Percentiles rank a stretch among this genome's conserved stretches.
Conservation (phyloP, 805 yeast species). For the Dipodascopsis tothii region DNA sequence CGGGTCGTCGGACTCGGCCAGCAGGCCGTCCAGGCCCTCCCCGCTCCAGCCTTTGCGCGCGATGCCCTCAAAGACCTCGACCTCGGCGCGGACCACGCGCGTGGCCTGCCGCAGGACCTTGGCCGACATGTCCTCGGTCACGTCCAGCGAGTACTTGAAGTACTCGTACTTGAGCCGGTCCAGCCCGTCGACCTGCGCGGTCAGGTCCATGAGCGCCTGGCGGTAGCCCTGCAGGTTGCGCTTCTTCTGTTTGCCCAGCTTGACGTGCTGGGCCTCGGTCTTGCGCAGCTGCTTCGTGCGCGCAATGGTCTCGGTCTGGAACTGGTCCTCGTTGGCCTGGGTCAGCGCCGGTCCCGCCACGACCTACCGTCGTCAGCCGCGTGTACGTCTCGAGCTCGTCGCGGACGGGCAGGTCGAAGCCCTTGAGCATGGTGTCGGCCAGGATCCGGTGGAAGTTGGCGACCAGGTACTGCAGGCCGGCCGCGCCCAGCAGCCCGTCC, state of each 20-base stretch:
- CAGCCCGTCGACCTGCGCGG: slow-evolving; percentile 69
- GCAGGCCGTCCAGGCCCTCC: slow-evolving; percentile 69
- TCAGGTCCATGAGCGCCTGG: slow-evolving; percentile 56
- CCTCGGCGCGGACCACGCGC: slow-evolving; percentile 65
- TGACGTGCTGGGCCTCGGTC: slow-evolving; percentile 55
- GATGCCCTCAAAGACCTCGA: slow-evolving; percentile 70
- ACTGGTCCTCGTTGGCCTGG: slow-evolving; percentile 43
- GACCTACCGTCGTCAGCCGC: slow-evolving; percentile 22
- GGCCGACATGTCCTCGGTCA: slow-evolving; percentile 56
- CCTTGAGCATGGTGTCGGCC: slow-evolving; percentile 47
- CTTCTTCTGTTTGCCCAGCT: slow-evolving; percentile 50
- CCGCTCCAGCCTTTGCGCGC: slow-evolving; percentile 84
- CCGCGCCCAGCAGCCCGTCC: slow-evolving; percentile 61
- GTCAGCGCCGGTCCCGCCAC: slow-evolving; percentile 22
- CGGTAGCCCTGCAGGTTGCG: slow-evolving; percentile 65
- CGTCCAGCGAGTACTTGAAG: slow-evolving; percentile 53
- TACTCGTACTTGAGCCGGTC: slow-evolving; percentile 69
- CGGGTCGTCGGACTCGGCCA: slow-evolving; percentile 61
- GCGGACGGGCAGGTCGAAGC: slow-evolving; percentile 49
- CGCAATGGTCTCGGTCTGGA: slow-evolving; percentile 46
- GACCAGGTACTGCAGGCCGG: slow-evolving; percentile 68
- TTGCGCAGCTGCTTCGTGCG: slow-evolving; percentile 47
- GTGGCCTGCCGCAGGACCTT: slow-evolving; percentile 50
- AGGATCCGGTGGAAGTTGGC: slow-evolving; percentile 72
- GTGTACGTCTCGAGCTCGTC: slow-evolving; percentile 42